Percentiles rank a stretch among this genome's conserved stretches.
phyloP scores from a whole-genome alignment of 257 asterid species.

The Solanum rostratum region DNA sequence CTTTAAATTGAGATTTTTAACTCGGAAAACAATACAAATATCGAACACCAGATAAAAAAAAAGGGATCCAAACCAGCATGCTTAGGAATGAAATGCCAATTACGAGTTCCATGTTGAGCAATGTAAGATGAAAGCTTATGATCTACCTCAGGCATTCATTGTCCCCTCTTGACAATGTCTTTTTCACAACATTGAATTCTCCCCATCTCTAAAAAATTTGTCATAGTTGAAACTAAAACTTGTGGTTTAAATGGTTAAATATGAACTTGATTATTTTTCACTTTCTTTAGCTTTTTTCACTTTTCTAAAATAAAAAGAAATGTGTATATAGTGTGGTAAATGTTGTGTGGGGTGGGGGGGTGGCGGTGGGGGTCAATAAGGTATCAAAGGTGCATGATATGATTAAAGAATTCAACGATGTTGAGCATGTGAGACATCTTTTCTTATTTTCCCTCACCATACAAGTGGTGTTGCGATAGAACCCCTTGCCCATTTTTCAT shows the following conservation, averaged over 20 bases:
- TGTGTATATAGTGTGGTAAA: background rate
- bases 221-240: background rate
- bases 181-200: constrained; percentile 84
- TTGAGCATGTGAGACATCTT: constrained; percentile 35
- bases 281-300: background rate
- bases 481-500: background rate
- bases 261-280: background rate
- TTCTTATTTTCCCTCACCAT: background rate
- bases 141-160: constrained; percentile 91
- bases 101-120: constrained; percentile 87
- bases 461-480: background rate
- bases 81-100: constrained; percentile 94
- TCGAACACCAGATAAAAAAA: background rate
- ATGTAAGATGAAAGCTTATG: constrained; percentile 87
- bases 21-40: background rate
- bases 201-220: constrained; percentile 34
- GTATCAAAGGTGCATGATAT: constrained; percentile 49
- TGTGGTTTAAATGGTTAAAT: background rate
- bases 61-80: constrained; percentile 46
- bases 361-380: background rate
- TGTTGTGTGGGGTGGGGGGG: background rate
- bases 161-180: constrained; percentile 76
- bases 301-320: background rate
- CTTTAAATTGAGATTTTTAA: too few species aligned
- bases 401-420: constrained; percentile 78